Evolutionary conservation across 306 rosid species (phyloP).

Genomic region (Vachellia collinsii): DNA sequence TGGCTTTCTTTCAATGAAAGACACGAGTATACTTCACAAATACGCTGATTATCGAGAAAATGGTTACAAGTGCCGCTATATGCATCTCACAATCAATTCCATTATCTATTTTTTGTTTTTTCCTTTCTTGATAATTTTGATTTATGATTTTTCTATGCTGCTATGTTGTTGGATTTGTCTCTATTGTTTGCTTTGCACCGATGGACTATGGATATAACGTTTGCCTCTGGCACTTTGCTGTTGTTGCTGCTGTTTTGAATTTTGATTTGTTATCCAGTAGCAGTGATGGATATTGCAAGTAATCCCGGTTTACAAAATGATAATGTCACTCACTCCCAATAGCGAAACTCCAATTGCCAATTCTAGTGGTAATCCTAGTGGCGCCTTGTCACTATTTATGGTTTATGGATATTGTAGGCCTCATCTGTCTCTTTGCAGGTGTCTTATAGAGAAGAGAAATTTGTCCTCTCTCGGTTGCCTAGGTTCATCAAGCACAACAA

Average conservation of each 20-base stretch:
- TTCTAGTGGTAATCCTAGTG: not conserved
- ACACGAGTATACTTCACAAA: constrained; percentile 5
- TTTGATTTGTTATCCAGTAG: no score
- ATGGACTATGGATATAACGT: no score
- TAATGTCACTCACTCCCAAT: no score
- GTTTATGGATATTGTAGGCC: not conserved
- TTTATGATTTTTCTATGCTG: not conserved
- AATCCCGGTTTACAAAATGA: no score
- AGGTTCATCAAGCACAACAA: not conserved
- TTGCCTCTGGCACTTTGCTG: no score
- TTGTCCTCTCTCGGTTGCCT: not conserved
- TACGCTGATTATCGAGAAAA: constrained; percentile 40
- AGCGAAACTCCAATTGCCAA: no score
- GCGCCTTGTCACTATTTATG: not conserved
- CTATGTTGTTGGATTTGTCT: no score
- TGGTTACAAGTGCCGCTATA: constrained; percentile 37
- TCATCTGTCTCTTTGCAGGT: not conserved
- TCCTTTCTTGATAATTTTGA: constrained; percentile 50
- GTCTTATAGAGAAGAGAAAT: not conserved
- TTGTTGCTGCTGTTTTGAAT: no score
- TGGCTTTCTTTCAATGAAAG: constrained; percentile 9
- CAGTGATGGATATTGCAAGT: no score
- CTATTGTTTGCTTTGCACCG: no score
- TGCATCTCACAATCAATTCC: constrained; percentile 31
- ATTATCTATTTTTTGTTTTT: not conserved